Conservation (phyloP, 2,329 filamentous ascomycete species). For the Aspergillus sclerotialis region DNA sequence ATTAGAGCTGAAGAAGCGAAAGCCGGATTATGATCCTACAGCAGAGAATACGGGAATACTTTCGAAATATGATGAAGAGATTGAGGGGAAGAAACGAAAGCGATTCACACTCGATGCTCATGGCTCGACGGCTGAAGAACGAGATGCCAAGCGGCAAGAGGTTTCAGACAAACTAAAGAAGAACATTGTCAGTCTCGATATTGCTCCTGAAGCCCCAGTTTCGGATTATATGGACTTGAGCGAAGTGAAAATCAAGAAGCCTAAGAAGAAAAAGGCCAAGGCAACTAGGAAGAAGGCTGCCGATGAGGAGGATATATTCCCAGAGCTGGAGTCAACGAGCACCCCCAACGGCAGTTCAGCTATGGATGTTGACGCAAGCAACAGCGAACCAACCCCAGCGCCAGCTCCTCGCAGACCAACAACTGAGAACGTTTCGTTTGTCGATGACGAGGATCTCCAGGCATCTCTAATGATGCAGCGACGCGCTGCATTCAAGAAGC, state of each 20-base stretch:
- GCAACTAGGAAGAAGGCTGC: conserved; percentile 60
- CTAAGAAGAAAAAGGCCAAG: conserved; percentile 79
- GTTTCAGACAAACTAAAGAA: conserved; percentile 56
- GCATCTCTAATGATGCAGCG: conserved; percentile 77
- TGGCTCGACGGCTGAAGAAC: conserved; percentile 61
- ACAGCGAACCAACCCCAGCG: conserved; percentile 26
- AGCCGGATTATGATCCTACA: conserved; percentile 78
- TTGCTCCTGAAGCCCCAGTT: conserved; percentile 54
- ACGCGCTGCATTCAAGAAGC: conserved; percentile 78
- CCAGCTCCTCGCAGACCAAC: conserved; percentile 54
- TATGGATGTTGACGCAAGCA: conserved; percentile 72
- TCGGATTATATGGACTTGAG: conserved; percentile 87
- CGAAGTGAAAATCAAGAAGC: conserved; percentile 88
- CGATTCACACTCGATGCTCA: conserved; percentile 77
- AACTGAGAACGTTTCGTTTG: conserved; percentile 61
- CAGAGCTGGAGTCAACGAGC: conserved; percentile 25
- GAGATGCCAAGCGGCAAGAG: conserved; percentile 48
- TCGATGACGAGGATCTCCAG: conserved; percentile 91
- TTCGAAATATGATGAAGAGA: conserved; percentile 92
- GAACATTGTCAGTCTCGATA: conserved; percentile 70
- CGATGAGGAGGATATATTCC: conserved; percentile 54
- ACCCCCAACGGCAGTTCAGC: conserved; percentile 36
- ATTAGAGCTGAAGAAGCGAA: conserved; percentile 83
- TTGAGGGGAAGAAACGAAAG: conserved; percentile 81
- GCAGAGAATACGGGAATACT: conserved; percentile 64